A percentile compares a stretch with the other conserved stretches of the same genome.
phyloP scores from a whole-genome alignment of 202 grass and related monocot genomes.

The Saccharum hybrid region DNA sequence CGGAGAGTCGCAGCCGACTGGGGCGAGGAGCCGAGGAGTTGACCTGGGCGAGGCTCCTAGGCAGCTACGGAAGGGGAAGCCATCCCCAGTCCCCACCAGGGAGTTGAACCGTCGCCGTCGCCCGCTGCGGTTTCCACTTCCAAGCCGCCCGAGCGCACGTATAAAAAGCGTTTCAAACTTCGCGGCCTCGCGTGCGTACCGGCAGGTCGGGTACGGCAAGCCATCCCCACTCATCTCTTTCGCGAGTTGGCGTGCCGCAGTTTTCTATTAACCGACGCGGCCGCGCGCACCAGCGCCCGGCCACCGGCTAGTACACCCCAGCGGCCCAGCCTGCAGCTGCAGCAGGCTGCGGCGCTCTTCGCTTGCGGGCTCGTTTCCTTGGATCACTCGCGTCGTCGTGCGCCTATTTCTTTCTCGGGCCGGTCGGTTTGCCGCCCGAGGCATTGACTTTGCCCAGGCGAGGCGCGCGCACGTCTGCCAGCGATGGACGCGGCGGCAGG shows the following conservation, averaged over 20 bases:
- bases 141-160: neutral
- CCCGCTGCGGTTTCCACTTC: neutral
- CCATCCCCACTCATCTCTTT: neutral
- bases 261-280: slow-evolving; percentile 49
- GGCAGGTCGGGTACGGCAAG: too few species aligned
- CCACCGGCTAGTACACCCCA: neutral
- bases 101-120: slow-evolving; percentile 27
- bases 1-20: neutral
- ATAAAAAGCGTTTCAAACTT: slow-evolving; percentile 21
- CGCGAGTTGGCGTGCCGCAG: slow-evolving; percentile 25
- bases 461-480: neutral
- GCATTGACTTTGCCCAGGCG: neutral
- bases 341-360: neutral
- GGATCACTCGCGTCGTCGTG: slow-evolving; percentile 44
- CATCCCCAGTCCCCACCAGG: neutral
- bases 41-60: neutral
- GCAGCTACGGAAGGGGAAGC: neutral
- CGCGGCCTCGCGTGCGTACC: neutral
- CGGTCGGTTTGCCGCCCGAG: neutral
- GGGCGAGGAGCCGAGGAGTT: neutral
- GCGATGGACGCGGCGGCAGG: slow-evolving; percentile 43
- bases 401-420: slow-evolving; percentile 28
- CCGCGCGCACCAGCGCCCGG: neutral
- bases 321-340: neutral
- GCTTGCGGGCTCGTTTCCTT: slow-evolving; percentile 14